Base-by-base conservation (phyloP, 345 rosid species). In the Passiflora organensis region DNA sequence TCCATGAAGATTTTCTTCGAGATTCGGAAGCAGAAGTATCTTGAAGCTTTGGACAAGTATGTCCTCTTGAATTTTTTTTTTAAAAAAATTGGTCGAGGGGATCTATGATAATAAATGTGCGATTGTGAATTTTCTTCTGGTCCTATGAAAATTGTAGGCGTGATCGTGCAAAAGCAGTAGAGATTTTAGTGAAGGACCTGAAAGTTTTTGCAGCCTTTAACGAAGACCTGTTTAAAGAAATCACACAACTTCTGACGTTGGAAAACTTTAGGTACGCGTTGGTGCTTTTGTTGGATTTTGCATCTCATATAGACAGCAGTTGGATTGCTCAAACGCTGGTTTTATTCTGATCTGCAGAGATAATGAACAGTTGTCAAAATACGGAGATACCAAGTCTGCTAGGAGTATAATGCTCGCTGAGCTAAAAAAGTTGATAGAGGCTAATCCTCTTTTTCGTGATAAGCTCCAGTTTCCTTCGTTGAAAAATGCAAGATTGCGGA, bases 1-100 rank as follows among this genome's bases (percentile, higher is more conserved):
- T 88, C 96, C n/a, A 86, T 89, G 91, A 89, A 83, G 70, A 89
- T 83, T 61, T 89, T 85, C 78, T 86, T 89, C 0, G 96, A 89
- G 76, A 83, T 89, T 58, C 83, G 95, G 17, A 89, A 89, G 71
- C 96, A 89, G 80, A 89, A 89, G 69, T 89, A 83, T 60, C 85
- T 89, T 32, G 96, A 89, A 68, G 95, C 96, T 54, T 68, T 89
- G 41, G 96, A 89, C 72, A 85, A 82, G 96, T 83, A 78, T 51
- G 88, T 62, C 21, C 8, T 71, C n/a, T 6, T 25, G 43, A 23
- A 56, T 10, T 2, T 53, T 54, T 28, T 6, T 8, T 45, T 2
- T 11, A 15, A 12, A 2, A 28, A 28, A 13, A 41, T 41, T 12
- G 10, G 43, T 11, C n/a, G n/a, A n/a, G n/a, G n/a, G n/a, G 34